Percentiles rank a stretch among this genome's conserved stretches.
phyloP scores from a whole-genome alignment of 441 rosid genomes.

The Lepidium campestre region DNA sequence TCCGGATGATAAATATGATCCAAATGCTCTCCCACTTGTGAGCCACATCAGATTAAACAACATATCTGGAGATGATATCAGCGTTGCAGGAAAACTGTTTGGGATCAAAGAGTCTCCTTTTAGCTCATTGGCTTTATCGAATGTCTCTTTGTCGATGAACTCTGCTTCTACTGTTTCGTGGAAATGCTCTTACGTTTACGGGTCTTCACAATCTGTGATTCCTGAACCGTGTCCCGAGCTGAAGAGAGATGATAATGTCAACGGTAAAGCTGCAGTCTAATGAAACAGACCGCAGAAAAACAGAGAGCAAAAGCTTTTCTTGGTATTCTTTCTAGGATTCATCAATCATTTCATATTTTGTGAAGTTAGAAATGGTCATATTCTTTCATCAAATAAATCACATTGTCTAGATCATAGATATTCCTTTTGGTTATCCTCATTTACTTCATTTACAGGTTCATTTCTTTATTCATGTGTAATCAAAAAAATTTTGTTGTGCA shows the following conservation, averaged over 20 bases:
- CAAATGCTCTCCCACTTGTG: conserved; percentile 30
- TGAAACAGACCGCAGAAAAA: neutral
- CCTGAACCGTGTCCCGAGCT: conserved; percentile 44
- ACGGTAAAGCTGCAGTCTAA: conserved; percentile 19
- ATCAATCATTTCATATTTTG: conserved; percentile 10
- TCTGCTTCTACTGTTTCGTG: conserved; percentile 22
- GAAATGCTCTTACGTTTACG: conserved; percentile 35
- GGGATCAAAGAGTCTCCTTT: conserved; percentile 40
- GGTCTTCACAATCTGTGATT: conserved; percentile 25
- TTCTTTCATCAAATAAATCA: conserved; percentile 15
- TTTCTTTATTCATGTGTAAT: conserved; percentile 82
- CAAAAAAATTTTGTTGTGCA: conserved; percentile 59
- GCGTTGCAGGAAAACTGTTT: conserved; percentile 29
- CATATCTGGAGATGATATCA: conserved; percentile 30
- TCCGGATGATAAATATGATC: conserved; percentile 35
- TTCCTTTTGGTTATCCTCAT: neutral
- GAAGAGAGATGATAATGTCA: conserved; percentile 1
- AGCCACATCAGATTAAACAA: conserved; percentile 30
- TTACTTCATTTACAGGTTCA: conserved; percentile 24
- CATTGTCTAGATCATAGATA: conserved; percentile 4
- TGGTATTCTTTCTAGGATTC: conserved; percentile 19
- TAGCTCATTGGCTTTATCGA: conserved; percentile 28
- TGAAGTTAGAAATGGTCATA: conserved; percentile 21
- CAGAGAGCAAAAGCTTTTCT: neutral
- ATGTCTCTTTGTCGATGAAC: conserved; percentile 31